Conservation (phyloP, 2,329 filamentous ascomycete species). For the Scedosporium minutisporum region DNA sequence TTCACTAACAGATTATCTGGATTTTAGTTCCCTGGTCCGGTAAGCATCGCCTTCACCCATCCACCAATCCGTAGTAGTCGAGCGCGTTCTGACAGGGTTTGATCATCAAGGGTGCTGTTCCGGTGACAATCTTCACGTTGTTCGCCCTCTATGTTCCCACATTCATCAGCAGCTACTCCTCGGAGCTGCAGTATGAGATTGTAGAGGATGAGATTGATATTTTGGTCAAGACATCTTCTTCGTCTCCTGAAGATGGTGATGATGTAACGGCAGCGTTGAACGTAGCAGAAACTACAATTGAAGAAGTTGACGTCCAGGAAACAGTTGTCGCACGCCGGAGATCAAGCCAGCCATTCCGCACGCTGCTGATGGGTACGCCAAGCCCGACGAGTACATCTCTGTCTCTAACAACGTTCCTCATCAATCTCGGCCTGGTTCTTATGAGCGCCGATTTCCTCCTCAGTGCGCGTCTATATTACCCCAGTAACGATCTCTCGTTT, state of each 20-base stretch:
- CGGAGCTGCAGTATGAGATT: slow-evolving; percentile 46
- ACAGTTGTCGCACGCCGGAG: slow-evolving; percentile 50
- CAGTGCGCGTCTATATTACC: slow-evolving; percentile 59
- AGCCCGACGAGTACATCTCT: slow-evolving; percentile 57
- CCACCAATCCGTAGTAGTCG: background rate
- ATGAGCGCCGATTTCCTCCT: slow-evolving; percentile 72
- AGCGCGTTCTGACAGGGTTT: slow-evolving; percentile 20
- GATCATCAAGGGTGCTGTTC: slow-evolving; percentile 12
- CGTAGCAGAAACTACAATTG: slow-evolving; percentile 26
- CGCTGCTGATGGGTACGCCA: slow-evolving; percentile 67
- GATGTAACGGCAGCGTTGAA: slow-evolving; percentile 16
- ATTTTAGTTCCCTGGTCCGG: slow-evolving; percentile 19
- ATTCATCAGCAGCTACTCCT: slow-evolving; percentile 49
- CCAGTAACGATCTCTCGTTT: slow-evolving; percentile 69
- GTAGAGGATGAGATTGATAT: slow-evolving; percentile 53
- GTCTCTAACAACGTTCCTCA: slow-evolving; percentile 57
- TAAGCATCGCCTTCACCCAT: slow-evolving; percentile 12
- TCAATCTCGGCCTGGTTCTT: slow-evolving; percentile 61
- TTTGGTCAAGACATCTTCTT: slow-evolving; percentile 31
- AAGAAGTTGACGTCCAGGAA: slow-evolving; percentile 54
- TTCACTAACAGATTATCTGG: background rate
- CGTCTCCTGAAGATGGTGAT: slow-evolving; percentile 19
- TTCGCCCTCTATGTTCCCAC: slow-evolving; percentile 57
- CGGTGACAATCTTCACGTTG: slow-evolving; percentile 39
- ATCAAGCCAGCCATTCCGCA: slow-evolving; percentile 46